Evolutionary conservation across 345 rosid species (phyloP).

Genomic region (Carallia brachiata): DNA sequence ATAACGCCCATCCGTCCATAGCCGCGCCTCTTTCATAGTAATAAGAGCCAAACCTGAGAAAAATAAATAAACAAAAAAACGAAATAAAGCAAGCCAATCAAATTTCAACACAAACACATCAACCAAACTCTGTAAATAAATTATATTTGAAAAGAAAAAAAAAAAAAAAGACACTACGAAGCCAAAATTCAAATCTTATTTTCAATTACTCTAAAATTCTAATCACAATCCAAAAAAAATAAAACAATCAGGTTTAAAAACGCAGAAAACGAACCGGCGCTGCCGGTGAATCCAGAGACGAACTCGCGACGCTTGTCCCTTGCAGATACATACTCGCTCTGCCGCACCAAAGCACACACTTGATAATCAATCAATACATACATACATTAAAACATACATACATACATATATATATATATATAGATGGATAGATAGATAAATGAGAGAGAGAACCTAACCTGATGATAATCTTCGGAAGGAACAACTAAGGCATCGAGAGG

Average conservation of each 20-base stretch:
- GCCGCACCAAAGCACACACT: neutral
- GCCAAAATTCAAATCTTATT: too few relatives aligned
- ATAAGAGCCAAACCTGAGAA: constrained; percentile 76
- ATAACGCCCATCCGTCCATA: constrained; percentile 97
- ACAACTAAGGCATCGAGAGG: constrained; percentile 82
- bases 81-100: constrained; percentile 4
- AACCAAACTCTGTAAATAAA: too few relatives aligned
- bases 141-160: too few relatives aligned
- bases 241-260: neutral
- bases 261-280: constrained; percentile 58
- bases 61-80: too few relatives aligned
- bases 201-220: too few relatives aligned
- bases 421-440: too few relatives aligned
- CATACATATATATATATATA: too few relatives aligned
- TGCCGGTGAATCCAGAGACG: constrained; percentile 89
- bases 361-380: too few relatives aligned
- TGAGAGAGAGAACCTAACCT: constrained; percentile 36
- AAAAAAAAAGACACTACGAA: too few relatives aligned
- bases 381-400: too few relatives aligned
- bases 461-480: constrained; percentile 93
- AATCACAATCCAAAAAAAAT: too few relatives aligned
- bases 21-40: constrained; percentile 63
- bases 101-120: too few relatives aligned
- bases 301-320: constrained; percentile 85
- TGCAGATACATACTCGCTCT: constrained; percentile 94